Evolutionary conservation across 306 rosid species (phyloP), one percentile per base, ranked within the genome.

Genomic region (Medicago ruthenica): DNA sequence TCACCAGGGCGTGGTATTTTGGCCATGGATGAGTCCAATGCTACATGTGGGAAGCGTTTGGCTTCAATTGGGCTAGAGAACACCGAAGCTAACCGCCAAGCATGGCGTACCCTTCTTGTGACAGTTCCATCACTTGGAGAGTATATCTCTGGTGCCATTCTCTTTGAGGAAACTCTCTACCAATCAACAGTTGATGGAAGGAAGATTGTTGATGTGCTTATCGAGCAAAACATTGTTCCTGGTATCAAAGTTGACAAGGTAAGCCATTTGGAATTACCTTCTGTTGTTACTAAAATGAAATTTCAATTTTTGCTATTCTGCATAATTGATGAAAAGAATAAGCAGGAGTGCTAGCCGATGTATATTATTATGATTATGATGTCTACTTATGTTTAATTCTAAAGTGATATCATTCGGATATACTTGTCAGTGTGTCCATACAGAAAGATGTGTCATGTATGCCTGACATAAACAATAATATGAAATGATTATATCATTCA

Each of bases 21-120:
- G 90, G 92, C 98, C 4, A 92, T 92, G 98, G 96, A 92, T n/a
- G 98, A 92, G 82, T 92, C 98, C 0, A 92, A 92, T 72, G 97
- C 96, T 2, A 90, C 96, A 9, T 90, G 97, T 13, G 97, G 98
- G 48, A 92, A 92, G 86, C 92, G 96, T 71, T 76, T 93, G 42
- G 98, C 96, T 4, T 89, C 98, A 13, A 90, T 92, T 74, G 98
- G 98, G 62, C 51, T 92, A 18, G 96, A 92, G 85, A 92, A 92
- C 92, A 92, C 98, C 0, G 98, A 90, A 76, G 92, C 89, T 45
- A 92, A 92, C 81, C 88, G 93, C 58, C 98, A 92, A 65, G 97
- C 97, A 14, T 90, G 67, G 86, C 85, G 97, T 37, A 90, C 97
- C 1, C 91, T 92, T 21, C 88, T 92, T 9, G 93, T 90, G 2